Evolutionary conservation across 495 filamentous ascomycete genomes (phyloP).

Genomic region (Evernia prunastri): DNA sequence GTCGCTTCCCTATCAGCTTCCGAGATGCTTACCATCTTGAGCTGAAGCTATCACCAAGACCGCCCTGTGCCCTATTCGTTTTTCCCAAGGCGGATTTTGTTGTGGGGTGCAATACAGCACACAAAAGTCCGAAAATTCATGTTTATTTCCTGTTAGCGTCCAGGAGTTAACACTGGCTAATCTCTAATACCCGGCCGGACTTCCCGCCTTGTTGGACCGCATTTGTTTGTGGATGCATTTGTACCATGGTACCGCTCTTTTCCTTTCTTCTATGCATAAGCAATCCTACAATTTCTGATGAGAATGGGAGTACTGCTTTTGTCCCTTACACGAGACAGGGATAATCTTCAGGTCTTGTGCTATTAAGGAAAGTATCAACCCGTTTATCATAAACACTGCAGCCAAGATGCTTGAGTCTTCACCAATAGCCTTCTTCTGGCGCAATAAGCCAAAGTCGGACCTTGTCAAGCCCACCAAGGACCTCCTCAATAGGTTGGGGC

Average conservation of each 20-base stretch:
- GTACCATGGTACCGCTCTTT: neutral
- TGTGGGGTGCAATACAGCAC: neutral
- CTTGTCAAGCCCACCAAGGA: conserved; percentile 54
- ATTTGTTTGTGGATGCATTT: neutral
- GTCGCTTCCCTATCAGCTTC: neutral
- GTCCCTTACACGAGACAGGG: too few relatives aligned
- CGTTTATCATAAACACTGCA: neutral
- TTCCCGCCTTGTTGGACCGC: neutral
- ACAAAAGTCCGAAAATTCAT: neutral
- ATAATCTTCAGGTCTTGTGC: neutral
- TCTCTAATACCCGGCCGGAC: neutral
- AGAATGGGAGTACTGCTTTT: neutral
- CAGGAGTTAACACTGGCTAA: neutral
- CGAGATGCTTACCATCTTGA: conserved; percentile 14
- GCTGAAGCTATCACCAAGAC: neutral
- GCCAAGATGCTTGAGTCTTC: conserved; percentile 1
- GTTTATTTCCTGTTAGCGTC: neutral
- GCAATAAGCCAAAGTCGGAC: conserved; percentile 53
- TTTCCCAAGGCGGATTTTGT: neutral
- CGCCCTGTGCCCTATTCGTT: neutral
- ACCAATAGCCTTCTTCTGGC: conserved; percentile 80
- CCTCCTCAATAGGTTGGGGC: conserved; percentile 43
- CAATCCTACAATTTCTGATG: neutral
- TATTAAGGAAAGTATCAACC: neutral
- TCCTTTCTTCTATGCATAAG: conserved; percentile 1